These are phyloP conservation scores for Avena eriantha DNA, from an alignment of 176 grass and related monocot species.

Conservation along the genomic window DNA sequence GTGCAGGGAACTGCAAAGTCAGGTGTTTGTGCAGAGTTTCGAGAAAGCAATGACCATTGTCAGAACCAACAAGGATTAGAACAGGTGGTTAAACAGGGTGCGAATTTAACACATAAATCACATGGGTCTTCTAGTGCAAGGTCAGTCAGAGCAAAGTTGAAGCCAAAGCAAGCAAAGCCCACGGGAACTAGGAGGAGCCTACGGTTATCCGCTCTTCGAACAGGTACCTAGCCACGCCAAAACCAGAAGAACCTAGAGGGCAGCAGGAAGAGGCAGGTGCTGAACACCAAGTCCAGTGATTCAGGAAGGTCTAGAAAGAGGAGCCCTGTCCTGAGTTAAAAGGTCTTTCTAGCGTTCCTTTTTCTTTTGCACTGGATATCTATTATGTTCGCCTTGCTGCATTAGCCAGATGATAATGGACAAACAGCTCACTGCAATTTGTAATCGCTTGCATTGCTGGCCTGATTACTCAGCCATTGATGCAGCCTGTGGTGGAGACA, in stretches of 20 bases:
- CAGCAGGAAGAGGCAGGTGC: constrained; percentile 28
- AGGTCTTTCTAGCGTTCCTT: not conserved
- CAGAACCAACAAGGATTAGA: constrained; percentile 45
- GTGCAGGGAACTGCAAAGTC: constrained; percentile 46
- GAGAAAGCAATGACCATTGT: constrained; percentile 37
- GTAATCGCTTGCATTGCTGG: not conserved
- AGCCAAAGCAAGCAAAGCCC: constrained; percentile 35
- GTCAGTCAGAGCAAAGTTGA: constrained; percentile 41
- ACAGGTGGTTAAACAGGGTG: constrained; percentile 25
- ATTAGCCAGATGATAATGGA: not conserved
- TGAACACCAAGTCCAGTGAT: constrained; percentile 41
- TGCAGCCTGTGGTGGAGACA: not conserved
- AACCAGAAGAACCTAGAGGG: constrained; percentile 42
- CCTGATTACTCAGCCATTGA: not conserved
- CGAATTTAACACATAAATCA: constrained; percentile 13
- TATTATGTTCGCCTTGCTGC: not conserved
- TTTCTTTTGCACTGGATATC: not conserved
- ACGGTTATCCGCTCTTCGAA: not conserved
- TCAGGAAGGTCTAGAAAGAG: constrained; percentile 60
- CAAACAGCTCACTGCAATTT: not conserved
- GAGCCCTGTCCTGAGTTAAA: constrained; percentile 39
- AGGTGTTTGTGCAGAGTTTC: constrained; percentile 25
- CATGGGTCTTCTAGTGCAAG: constrained; percentile 35
- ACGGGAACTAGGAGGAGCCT: constrained; percentile 40
- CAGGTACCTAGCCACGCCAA: constrained; percentile 28